phyloP scores from a whole-genome alignment of 768 basidiomycete genomes.

The Termitomyces sp. region DNA sequence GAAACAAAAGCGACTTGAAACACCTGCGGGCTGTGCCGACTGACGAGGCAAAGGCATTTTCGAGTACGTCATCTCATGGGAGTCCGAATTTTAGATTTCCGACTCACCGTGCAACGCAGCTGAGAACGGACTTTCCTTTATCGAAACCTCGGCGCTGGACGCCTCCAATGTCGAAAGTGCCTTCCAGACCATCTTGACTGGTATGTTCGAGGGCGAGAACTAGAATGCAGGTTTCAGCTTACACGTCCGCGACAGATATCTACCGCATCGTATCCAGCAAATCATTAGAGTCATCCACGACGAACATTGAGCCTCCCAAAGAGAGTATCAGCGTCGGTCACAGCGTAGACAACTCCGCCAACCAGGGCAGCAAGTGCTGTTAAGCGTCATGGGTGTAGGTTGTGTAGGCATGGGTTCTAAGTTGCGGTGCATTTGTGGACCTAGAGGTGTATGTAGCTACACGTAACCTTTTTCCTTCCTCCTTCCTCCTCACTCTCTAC shows the following conservation, averaged over 20 bases:
- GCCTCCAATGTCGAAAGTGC: slow-evolving; percentile 97
- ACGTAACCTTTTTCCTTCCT: slow-evolving; percentile 8
- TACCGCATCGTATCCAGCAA: slow-evolving; percentile 97
- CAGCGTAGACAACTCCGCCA: slow-evolving; percentile 57
- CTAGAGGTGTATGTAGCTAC: slow-evolving; percentile 15
- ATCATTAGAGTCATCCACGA: slow-evolving; percentile 80
- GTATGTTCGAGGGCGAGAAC: slow-evolving; percentile 35
- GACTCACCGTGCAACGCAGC: slow-evolving; percentile 34
- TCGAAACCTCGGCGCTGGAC: slow-evolving; percentile 99
- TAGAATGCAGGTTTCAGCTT: not conserved
- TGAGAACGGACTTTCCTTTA: slow-evolving; percentile 90
- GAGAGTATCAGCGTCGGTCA: slow-evolving; percentile 83
- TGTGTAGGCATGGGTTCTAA: slow-evolving; percentile 10
- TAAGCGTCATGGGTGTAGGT: slow-evolving; percentile 18
- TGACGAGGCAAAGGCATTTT: slow-evolving; percentile 92
- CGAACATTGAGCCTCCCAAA: slow-evolving; percentile 73
- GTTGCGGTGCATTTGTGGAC: slow-evolving; percentile 16
- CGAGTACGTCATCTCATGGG: slow-evolving; percentile 48
- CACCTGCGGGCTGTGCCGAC: slow-evolving; percentile 95
- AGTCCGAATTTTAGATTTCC: slow-evolving; percentile 3
- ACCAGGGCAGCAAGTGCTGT: slow-evolving; percentile 61
- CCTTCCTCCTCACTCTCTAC: slow-evolving; percentile 13
- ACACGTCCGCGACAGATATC: slow-evolving; percentile 58
- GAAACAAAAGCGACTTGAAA: slow-evolving; percentile 99
- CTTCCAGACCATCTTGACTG: slow-evolving; percentile 94